Evolutionary conservation across 495 filamentous ascomycete species (phyloP), one percentile per base, ranked within the genome.

Genomic region (Tuber microsphaerosporum): DNA sequence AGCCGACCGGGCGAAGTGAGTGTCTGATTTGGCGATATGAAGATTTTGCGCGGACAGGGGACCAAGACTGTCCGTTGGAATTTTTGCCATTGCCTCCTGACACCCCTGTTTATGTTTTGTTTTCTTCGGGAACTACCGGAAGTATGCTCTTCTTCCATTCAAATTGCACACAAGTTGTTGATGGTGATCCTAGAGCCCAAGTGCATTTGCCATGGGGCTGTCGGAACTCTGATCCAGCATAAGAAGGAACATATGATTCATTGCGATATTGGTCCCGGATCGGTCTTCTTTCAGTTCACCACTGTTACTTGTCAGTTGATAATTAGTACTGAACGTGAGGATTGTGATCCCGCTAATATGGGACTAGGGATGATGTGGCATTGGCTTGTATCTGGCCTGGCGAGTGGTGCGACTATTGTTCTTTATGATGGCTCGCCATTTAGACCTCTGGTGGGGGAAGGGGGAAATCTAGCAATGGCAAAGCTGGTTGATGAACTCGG

Each of bases 171-270:
- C 34, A 10, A 26, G 39, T 39, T 39, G 72, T 74, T 78, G 44
- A 77, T 43, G 14, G 31, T 19, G 14, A 1, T 43, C 37, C n/a
- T 20, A 79, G 77, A 93, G 39, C 94, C 94, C 0, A 97, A 97
- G 80, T 94, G 93, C 77, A 97, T 97, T 78, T 91, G 95, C 3
- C 94, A 97, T 84, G 93, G 93, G 0, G 90, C 93, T 4, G 87
- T 95, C 70, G 94, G 94, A 1, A 97, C 94, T 2, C 84, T 97
- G 16, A 87, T 97, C 44, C 94, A 97, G 83, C 94, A 97, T 83
- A 97, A 97, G 84, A 97, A 97, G 82, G 94, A 97, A 82, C 93
- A 94, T 83, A 86, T 89, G 73, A 86, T 97, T 31, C 94, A 97
- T 83, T 91, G 91, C 81, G 90, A 92, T 41, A 89, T 97, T 78